phyloP scores from a whole-genome alignment of 2,329 filamentous ascomycete genomes.

The Emergomyces orientalis region DNA sequence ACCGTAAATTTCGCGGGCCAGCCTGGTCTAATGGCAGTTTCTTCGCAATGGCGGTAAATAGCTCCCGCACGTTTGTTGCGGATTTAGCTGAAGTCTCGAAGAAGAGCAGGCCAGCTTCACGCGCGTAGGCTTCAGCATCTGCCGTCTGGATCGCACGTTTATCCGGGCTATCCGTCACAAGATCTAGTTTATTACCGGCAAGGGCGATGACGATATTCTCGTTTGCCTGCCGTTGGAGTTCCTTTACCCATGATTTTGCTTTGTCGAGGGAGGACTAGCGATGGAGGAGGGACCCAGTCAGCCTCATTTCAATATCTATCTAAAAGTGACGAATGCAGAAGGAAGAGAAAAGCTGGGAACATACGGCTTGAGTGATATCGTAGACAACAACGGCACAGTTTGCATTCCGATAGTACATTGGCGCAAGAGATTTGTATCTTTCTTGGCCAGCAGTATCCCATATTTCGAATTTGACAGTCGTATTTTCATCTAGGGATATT shows the following conservation, averaged over 20 bases:
- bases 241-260: constrained; percentile 98
- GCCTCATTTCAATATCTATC: constrained; percentile 3
- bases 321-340: background rate
- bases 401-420: constrained; percentile 99
- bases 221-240: constrained; percentile 95
- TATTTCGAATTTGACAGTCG: constrained; percentile 99
- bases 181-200: constrained; percentile 93
- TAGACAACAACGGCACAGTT: constrained; percentile 99
- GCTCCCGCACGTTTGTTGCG: constrained; percentile 85
- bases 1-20: constrained; percentile 75
- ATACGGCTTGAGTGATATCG: constrained; percentile 96
- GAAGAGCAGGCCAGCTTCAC: constrained; percentile 87
- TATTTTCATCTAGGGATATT: constrained; percentile 94
- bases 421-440: constrained; percentile 95
- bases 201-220: constrained; percentile 99
- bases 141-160: constrained; percentile 84
- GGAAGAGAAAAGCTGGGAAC: constrained; percentile 26
- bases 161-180: constrained; percentile 87
- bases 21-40: constrained; percentile 94
- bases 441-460: constrained; percentile 99
- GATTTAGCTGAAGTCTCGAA: constrained; percentile 99
- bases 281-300: constrained; percentile 46
- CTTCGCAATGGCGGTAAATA: constrained; percentile 97
- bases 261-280: constrained; percentile 87
- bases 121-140: constrained; percentile 91